Evolutionary conservation across 192 early-diverging fungal species (phyloP).

Genomic region (Allomyces javanicus): DNA sequence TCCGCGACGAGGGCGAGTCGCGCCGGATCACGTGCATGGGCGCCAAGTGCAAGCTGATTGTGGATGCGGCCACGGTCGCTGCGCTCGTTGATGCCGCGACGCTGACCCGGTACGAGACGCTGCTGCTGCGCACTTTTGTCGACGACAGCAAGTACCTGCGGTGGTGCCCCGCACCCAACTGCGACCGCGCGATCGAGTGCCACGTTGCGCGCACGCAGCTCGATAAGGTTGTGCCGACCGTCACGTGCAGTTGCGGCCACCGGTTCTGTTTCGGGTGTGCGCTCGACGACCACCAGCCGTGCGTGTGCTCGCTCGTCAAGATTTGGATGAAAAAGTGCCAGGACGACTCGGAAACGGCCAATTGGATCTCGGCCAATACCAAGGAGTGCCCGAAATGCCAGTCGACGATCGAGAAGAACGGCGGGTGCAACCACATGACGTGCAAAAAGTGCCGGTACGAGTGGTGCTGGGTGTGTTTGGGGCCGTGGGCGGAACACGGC

Average conservation of each 20-base stretch:
- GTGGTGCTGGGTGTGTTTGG: constrained; percentile 99
- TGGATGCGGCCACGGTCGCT: constrained; percentile 65
- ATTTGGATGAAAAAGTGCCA: constrained; percentile 86
- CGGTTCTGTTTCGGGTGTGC: constrained; percentile 89
- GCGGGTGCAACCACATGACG: constrained; percentile 99
- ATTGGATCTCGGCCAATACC: constrained; percentile 87
- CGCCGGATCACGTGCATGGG: constrained; percentile 70
- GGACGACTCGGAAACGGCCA: constrained; percentile 94
- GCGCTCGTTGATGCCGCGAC: constrained; percentile 34
- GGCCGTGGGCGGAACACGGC: constrained; percentile 92
- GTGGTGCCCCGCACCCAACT: constrained; percentile 94
- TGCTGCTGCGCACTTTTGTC: constrained; percentile 73
- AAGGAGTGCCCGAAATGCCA: constrained; percentile 92
- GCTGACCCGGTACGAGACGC: constrained; percentile 34
- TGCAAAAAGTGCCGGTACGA: constrained; percentile 94
- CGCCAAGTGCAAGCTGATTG: constrained; percentile 51
- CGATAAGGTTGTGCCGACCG: constrained; percentile 59
- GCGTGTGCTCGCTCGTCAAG: constrained; percentile 61
- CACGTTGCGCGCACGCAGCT: constrained; percentile 47
- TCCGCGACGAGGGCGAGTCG: constrained; percentile 71
- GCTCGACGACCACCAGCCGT: constrained; percentile 65
- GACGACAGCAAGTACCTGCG: constrained; percentile 59
- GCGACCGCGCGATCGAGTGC: constrained; percentile 87
- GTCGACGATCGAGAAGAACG: constrained; percentile 97
- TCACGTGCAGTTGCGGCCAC: constrained; percentile 57